Conservation (phyloP, 208 protist genomes). For the Novymonas esmeraldas region DNA sequence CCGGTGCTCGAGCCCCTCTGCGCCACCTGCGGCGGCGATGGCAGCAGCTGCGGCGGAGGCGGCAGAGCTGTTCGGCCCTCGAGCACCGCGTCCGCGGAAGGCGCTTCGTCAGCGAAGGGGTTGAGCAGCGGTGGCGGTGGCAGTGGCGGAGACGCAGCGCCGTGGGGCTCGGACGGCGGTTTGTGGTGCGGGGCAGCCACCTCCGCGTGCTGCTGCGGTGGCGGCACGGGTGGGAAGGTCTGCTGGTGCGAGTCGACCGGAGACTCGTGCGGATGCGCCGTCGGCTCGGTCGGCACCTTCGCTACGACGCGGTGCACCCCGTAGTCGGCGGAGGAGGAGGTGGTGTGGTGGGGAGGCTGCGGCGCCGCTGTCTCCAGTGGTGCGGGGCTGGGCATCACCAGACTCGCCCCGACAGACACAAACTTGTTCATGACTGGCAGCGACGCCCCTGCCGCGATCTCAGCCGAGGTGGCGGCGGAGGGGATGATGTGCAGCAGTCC, state of each 20-base stretch:
- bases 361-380: not conserved
- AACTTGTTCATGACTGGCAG: conserved; percentile 39
- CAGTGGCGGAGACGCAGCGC: not conserved
- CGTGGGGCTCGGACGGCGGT: not conserved
- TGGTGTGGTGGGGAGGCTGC: not conserved
- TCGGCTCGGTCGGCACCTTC: not conserved
- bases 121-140: not conserved
- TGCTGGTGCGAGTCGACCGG: not conserved
- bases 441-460: not conserved
- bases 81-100: not conserved
- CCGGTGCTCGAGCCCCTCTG: too few relatives aligned
- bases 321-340: not conserved
- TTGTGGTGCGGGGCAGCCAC: conserved; percentile 1
- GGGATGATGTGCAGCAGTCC: conserved; percentile 77
- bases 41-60: too few relatives aligned
- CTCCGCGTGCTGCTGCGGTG: not conserved
- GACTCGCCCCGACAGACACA: not conserved
- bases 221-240: not conserved
- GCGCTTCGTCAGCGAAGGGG: not conserved
- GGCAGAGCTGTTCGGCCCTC: too few relatives aligned
- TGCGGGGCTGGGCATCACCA: not conserved
- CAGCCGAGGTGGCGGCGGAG: conserved; percentile 6
- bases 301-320: not conserved
- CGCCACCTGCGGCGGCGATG: too few relatives aligned
- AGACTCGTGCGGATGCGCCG: not conserved